Evolutionary conservation across 2,329 filamentous ascomycete species (phyloP), one percentile per base, ranked within the genome.

Genomic region (Cladosporium sp.): DNA sequence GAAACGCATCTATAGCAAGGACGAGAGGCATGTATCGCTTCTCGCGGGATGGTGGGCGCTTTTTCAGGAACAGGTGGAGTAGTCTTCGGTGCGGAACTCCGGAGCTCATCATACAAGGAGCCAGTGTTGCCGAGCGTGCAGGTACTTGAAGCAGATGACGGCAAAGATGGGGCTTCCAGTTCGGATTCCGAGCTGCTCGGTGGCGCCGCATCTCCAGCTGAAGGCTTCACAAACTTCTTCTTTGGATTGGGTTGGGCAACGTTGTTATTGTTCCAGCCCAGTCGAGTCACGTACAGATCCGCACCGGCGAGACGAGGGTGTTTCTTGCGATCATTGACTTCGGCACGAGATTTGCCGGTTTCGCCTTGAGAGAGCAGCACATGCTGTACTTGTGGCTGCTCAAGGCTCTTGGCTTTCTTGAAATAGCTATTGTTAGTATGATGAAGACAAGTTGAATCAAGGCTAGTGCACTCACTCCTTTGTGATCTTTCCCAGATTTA

Each of bases 1-100:
- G 76, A 74, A 18, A 85, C 79, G 70, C 83, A 86, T 3, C 82
- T 78, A 70, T 86, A 85, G 73, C 84, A 86, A 0, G 83, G 83
- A 5, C 80, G 77, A 5, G 82, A 85, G 7, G 79, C 75, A 32
- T 75, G 74, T 15, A 79, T 73, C 4, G 70, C 70, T 4, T 70
- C 69, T 21, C 65, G 68, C 34, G 72, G 70, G 6, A 66, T 61
- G 15, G 57, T 64, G n/a, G 65, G 26, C 14, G 14, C 28, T 32
- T 32, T 55, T 1, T 66, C 14, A 11, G 57, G n/a, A 8, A 28
- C 26, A 10, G 65, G 49, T 26, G 64, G 58, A 6, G 51, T 21
- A 4, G 52, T 47, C 10, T 58, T 28, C 24, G 70, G 67, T 4
- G 67, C 64, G 8, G 71, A 69, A 60, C 74, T 69, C 44, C 71